Conservation (phyloP, 768 basidiomycete genomes). For the Amanita exitialis region DNA sequence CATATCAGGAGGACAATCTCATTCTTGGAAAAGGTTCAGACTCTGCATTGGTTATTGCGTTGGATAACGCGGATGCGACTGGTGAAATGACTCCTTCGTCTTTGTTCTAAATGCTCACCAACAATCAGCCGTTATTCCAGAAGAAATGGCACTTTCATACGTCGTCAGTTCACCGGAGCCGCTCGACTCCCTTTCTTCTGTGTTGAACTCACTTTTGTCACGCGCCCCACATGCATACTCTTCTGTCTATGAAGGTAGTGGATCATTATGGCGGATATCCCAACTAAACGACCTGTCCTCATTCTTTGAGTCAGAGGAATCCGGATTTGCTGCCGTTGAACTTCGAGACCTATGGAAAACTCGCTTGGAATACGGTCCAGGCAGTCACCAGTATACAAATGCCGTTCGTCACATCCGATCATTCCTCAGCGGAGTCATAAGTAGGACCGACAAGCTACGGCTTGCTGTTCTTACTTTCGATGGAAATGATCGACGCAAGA, state of each 20-base stretch:
- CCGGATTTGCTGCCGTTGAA: conserved; percentile 55
- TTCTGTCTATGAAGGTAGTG: conserved; percentile 34
- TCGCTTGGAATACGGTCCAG: conserved; percentile 32
- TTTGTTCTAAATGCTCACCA: conserved; percentile 5
- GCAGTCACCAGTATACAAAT: conserved; percentile 44
- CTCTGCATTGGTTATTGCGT: conserved; percentile 42
- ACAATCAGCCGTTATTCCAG: conserved; percentile 45
- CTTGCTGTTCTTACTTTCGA: conserved; percentile 46
- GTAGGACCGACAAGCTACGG: conserved; percentile 26
- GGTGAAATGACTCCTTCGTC: conserved; percentile 27
- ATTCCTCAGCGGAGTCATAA: conserved; percentile 33
- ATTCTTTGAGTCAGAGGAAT: conserved; percentile 43
- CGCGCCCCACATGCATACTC: conserved; percentile 51
- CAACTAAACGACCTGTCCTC: conserved; percentile 29
- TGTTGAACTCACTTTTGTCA: conserved; percentile 47
- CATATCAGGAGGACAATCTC: conserved; percentile 23
- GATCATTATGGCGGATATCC: conserved; percentile 16
- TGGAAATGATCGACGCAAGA: conserved; percentile 22
- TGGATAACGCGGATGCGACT: conserved; percentile 44
- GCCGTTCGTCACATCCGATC: conserved; percentile 36
- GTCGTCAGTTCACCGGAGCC: conserved; percentile 22
- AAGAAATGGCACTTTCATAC: conserved; percentile 39
- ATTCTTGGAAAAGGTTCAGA: conserved; percentile 50
- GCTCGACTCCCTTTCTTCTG: conserved; percentile 33
- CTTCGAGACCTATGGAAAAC: conserved; percentile 41